Evolutionary conservation across 2,329 filamentous ascomycete genomes (phyloP).

Genomic region (Podosphaera leucotricha): DNA sequence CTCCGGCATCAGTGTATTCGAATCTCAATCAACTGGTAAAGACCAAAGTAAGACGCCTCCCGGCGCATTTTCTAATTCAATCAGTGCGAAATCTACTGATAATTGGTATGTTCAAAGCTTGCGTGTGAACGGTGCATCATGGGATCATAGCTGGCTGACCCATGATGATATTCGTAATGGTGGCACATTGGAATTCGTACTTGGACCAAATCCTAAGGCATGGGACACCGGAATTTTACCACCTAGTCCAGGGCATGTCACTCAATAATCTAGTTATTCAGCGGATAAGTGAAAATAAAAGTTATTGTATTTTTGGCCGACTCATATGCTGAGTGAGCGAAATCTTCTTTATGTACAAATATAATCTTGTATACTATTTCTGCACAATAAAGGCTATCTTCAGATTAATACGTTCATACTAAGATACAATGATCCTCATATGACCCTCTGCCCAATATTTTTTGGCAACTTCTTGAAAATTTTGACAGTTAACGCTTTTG

Average conservation of each 20-base stretch:
- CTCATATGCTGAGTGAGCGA: background rate
- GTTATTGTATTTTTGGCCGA: background rate
- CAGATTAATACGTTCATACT: too few species aligned
- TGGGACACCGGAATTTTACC: slow-evolving; percentile 28
- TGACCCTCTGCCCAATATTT: too few species aligned
- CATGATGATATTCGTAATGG: slow-evolving; percentile 38
- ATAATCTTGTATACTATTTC: too few species aligned
- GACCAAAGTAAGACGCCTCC: background rate
- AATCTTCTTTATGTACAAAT: too few species aligned
- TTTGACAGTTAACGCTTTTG: too few species aligned
- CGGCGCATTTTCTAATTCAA: slow-evolving; percentile 22
- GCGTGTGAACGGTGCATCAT: slow-evolving; percentile 35
- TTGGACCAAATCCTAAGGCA: slow-evolving; percentile 25
- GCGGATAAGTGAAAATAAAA: too few species aligned
- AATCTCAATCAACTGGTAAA: background rate
- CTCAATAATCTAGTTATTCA: background rate
- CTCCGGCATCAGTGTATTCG: background rate
- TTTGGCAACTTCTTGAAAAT: too few species aligned
- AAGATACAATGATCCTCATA: too few species aligned
- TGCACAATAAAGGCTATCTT: too few species aligned
- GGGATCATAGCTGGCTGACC: slow-evolving; percentile 22
- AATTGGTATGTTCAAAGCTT: slow-evolving; percentile 38
- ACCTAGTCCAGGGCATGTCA: slow-evolving; percentile 25
- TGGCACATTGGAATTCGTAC: slow-evolving; percentile 36
- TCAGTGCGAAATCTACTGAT: background rate